These are phyloP conservation scores for Cytospora mali DNA, from an alignment of 2,329 filamentous ascomycete species.

Conservation along the genomic window DNA sequence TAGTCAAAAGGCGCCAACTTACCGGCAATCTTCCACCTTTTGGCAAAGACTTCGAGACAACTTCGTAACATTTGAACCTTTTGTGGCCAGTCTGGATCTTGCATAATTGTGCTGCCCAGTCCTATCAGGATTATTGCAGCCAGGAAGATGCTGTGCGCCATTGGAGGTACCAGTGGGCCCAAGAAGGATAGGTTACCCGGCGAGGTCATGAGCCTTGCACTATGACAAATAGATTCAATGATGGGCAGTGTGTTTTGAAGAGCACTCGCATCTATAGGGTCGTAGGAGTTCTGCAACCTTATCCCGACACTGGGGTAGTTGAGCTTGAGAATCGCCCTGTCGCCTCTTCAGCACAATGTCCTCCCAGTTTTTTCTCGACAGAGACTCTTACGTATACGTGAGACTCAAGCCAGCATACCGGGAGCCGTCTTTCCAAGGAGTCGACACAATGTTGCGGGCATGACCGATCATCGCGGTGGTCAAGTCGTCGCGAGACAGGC, in stretches of 20 bases:
- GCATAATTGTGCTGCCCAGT: conserved; percentile 32
- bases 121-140: conserved; percentile 34
- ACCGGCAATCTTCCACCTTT: conserved; percentile 37
- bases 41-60: conserved; percentile 30
- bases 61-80: conserved; percentile 33
- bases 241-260: conserved; percentile 31
- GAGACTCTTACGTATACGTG: conserved; percentile 35
- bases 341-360: conserved; percentile 26
- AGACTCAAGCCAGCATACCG: conserved; percentile 34
- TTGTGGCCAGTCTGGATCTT: conserved; percentile 30
- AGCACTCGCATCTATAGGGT: conserved; percentile 24
- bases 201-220: conserved; percentile 29
- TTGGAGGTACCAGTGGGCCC: conserved; percentile 32
- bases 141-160: conserved; percentile 34
- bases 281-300: conserved; percentile 10
- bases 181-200: conserved; percentile 23
- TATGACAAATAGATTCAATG: conserved; percentile 32
- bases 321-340: conserved; percentile 36
- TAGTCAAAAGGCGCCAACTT: conserved; percentile 17
- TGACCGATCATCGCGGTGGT: conserved; percentile 31
- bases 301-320: conserved; percentile 32
- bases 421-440: conserved; percentile 32
- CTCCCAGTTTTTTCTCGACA: conserved; percentile 14
- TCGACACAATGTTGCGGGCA: conserved; percentile 30
- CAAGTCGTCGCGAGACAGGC: conserved; percentile 23